phyloP scores from a whole-genome alignment of 305 asterid species.

The Euphrasia arctica region DNA sequence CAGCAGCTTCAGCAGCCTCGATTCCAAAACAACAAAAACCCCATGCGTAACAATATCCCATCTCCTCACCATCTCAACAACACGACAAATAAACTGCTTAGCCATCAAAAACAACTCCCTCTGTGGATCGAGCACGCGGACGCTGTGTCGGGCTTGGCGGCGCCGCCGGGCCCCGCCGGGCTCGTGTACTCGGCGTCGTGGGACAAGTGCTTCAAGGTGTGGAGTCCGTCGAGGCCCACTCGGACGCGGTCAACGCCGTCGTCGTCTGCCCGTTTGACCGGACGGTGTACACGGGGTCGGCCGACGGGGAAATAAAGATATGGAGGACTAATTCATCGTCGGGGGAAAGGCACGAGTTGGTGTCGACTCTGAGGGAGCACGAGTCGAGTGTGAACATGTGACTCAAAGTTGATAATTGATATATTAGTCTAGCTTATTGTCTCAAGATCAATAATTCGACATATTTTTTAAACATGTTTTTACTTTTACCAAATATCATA shows the following conservation, averaged over 20 bases:
- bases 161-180: conserved; percentile 24
- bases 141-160: conserved; percentile 50
- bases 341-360: conserved; percentile 22
- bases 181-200: conserved; percentile 57
- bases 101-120: conserved; percentile 39
- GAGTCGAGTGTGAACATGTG: conserved; percentile 48
- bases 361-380: conserved; percentile 33
- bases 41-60: conserved; percentile 8
- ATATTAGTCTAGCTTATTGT: too few species aligned
- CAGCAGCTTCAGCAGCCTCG: conserved; percentile 35
- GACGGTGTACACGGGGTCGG: conserved; percentile 53
- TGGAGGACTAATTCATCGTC: conserved; percentile 43
- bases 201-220: conserved; percentile 56
- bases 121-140: conserved; percentile 63
- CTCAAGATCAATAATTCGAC: too few species aligned
- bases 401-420: too few species aligned
- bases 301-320: conserved; percentile 50
- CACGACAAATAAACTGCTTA: conserved; percentile 52
- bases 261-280: conserved; percentile 27
- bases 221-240: conserved; percentile 57
- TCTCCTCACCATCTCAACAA: conserved; percentile 29
- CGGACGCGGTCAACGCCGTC: conserved; percentile 60
- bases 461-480: too few species aligned
- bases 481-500: too few species aligned
- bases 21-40: conserved; percentile 14